Conservation (phyloP, 345 rosid species). For the Aquilaria sinensis region DNA sequence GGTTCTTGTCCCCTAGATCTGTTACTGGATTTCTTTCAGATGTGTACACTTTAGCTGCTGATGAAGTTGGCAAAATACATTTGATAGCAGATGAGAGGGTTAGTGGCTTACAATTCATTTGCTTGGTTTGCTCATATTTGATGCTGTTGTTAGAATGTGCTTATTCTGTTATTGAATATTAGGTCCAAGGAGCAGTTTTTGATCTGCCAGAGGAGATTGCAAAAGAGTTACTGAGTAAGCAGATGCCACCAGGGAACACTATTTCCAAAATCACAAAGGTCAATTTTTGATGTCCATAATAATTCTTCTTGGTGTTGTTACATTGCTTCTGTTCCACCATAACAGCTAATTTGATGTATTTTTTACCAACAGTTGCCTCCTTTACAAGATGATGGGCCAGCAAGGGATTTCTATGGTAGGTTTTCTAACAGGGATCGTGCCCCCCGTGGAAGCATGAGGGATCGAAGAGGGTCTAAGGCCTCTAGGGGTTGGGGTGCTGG, state of each 20-base stretch:
- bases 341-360: too few species aligned
- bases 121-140: slow-evolving; percentile 3
- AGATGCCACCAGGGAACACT: slow-evolving; percentile 75
- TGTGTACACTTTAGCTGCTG: slow-evolving; percentile 24
- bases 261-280: slow-evolving; percentile 78
- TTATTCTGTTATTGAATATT: slow-evolving; percentile 19
- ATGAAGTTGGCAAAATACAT: slow-evolving; percentile 83
- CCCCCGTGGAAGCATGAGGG: slow-evolving; percentile 43
- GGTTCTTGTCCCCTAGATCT: slow-evolving; percentile 78
- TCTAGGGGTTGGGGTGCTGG: slow-evolving; percentile 62
- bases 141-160: slow-evolving; percentile 6
- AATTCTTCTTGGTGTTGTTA: background rate
- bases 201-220: slow-evolving; percentile 96
- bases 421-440: slow-evolving; percentile 69
- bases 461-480: slow-evolving; percentile 39
- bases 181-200: slow-evolving; percentile 97
- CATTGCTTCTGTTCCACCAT: slow-evolving; percentile 3
- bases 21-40: slow-evolving; percentile 92
- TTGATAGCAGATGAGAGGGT: slow-evolving; percentile 89
- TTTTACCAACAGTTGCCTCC: slow-evolving; percentile 59
- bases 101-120: slow-evolving; percentile 11
- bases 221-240: slow-evolving; percentile 60
- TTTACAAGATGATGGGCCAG: slow-evolving; percentile 90
- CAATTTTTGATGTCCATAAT: slow-evolving; percentile 4
- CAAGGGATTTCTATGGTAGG: slow-evolving; percentile 74